A percentile compares a stretch with the other conserved stretches of the same genome.
Conservation (phyloP, 192 early-diverging fungal species). For the Dissophora ornata region DNA sequence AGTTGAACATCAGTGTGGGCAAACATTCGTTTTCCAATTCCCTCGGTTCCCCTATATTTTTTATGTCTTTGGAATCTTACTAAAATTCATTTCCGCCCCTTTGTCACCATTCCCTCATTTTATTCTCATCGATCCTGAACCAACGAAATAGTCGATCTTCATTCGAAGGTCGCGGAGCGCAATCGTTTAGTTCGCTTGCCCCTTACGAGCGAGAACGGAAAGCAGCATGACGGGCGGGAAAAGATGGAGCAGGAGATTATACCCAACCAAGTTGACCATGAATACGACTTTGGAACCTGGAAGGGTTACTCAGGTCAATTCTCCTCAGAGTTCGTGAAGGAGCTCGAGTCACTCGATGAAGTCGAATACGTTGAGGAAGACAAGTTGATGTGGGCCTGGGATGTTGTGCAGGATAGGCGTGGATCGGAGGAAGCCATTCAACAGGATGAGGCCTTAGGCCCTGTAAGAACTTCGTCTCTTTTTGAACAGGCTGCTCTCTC, state of each 20-base stretch:
- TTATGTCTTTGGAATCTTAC: neutral
- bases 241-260: slow-evolving; percentile 5
- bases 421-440: neutral
- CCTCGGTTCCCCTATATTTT: neutral
- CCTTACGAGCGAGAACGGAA: neutral
- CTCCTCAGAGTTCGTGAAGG: slow-evolving; percentile 64
- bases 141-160: slow-evolving; percentile 26
- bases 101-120: neutral
- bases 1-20: too few relatives aligned
- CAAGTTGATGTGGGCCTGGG: slow-evolving; percentile 53
- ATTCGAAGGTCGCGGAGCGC: slow-evolving; percentile 24
- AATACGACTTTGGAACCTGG: slow-evolving; percentile 67
- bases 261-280: slow-evolving; percentile 61
- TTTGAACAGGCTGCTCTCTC: neutral
- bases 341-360: slow-evolving; percentile 62
- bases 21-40: too few relatives aligned
- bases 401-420: neutral
- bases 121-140: neutral
- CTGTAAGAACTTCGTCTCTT: neutral
- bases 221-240: neutral
- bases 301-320: slow-evolving; percentile 76
- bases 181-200: slow-evolving; percentile 17
- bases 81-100: too few relatives aligned
- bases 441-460: neutral
- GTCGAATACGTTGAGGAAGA: slow-evolving; percentile 60